Conservation (phyloP, 2,329 filamentous ascomycete genomes). For the Herpotrichia juniperi region DNA sequence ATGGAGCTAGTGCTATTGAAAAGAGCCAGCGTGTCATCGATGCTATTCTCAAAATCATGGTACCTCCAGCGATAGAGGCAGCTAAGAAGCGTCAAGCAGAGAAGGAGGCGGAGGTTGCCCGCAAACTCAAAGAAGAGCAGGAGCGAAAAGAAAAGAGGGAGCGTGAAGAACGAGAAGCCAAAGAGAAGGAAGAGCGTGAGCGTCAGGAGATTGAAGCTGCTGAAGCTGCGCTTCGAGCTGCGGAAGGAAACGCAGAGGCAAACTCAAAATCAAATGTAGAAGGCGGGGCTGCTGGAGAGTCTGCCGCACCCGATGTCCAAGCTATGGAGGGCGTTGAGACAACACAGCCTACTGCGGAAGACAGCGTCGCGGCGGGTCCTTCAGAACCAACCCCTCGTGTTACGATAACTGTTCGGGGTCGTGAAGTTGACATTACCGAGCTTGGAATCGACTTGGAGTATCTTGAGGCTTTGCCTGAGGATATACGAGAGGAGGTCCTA, state of each 20-base stretch:
- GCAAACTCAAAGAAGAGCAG: conserved; percentile 65
- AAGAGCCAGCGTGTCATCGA: conserved; percentile 71
- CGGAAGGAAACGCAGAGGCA: conserved; percentile 24
- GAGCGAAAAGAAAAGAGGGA: conserved; percentile 67
- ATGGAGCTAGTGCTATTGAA: conserved; percentile 71
- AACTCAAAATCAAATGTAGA: conserved; percentile 3
- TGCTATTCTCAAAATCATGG: conserved; percentile 73
- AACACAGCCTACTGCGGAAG: conserved; percentile 45
- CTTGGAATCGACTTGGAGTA: conserved; percentile 95
- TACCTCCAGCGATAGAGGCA: conserved; percentile 82
- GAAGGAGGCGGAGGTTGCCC: conserved; percentile 74
- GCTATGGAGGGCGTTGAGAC: conserved; percentile 81
- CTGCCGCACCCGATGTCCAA: conserved; percentile 48
- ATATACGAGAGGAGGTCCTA: conserved; percentile 94
- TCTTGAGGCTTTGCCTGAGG: conserved; percentile 94
- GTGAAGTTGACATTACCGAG: conserved; percentile 89
- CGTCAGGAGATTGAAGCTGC: conserved; percentile 51
- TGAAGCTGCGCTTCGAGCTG: conserved; percentile 47
- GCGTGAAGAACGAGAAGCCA: conserved; percentile 55
- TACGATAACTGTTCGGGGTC: conserved; percentile 82
- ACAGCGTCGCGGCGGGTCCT: conserved; percentile 42
- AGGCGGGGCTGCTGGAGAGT: conserved; percentile 36
- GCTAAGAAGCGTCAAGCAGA: conserved; percentile 76
- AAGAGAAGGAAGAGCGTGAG: conserved; percentile 53
- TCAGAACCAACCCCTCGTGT: conserved; percentile 60